Percentiles rank a stretch among this genome's conserved stretches.
Conservation (phyloP, 352 stramenopile genomes). For the Pythium aquatile region DNA sequence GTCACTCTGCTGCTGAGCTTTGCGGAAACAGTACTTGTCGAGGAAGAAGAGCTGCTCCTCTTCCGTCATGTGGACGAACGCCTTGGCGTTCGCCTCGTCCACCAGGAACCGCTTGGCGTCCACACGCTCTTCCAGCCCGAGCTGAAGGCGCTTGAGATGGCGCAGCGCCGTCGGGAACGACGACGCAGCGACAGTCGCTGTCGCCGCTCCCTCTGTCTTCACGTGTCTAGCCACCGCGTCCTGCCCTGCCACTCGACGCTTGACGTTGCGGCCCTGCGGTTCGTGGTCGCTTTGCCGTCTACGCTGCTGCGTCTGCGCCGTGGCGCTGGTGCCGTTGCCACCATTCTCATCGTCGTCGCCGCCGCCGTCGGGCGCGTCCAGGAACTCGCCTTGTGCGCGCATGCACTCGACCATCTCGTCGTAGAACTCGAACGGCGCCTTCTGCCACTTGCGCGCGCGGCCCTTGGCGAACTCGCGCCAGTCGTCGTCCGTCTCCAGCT, state of each 20-base stretch:
- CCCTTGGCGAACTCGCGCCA: constrained; percentile 4
- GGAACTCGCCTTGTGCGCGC: not conserved
- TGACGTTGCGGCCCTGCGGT: not conserved
- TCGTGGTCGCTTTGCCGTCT: not conserved
- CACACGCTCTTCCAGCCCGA: constrained; percentile 5
- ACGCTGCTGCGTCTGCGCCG: not conserved
- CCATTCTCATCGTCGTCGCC: not conserved
- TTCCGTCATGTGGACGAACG: constrained; percentile 15
- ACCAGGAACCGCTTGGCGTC: constrained; percentile 17
- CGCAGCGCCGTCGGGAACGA: not conserved
- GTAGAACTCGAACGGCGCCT: constrained; percentile 20
- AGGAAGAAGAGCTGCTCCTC: constrained; percentile 8
- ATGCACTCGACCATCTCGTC: constrained; percentile 18
- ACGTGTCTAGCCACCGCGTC: not conserved
- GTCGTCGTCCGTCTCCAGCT: constrained; percentile 7
- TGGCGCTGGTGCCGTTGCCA: not conserved
- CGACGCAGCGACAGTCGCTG: not conserved
- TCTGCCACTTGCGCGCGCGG: constrained; percentile 12
- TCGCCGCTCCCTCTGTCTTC: not conserved
- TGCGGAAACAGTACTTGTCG: not conserved
- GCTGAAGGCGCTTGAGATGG: constrained; percentile 10
- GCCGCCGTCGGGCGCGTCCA: not conserved
- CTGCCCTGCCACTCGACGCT: not conserved
- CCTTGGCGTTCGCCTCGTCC: constrained; percentile 12
- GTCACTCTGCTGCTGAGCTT: not conserved